Percentiles rank a stretch among this genome's conserved stretches.
Conservation (phyloP, 2,329 filamentous ascomycete genomes). For the Xylaria sp. region DNA sequence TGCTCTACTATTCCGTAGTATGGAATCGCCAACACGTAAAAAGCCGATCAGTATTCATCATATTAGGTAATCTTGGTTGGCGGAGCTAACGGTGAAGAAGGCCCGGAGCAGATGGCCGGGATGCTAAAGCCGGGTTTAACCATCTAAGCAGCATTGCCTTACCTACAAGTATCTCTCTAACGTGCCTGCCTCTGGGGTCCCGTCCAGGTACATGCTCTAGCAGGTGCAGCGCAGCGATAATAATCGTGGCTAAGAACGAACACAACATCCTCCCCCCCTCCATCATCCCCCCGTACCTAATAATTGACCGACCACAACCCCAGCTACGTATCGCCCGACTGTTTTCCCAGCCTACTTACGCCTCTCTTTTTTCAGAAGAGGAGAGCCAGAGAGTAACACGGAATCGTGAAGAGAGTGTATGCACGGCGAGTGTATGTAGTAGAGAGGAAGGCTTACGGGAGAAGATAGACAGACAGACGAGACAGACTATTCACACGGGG, state of each 20-base stretch:
- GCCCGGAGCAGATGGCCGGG: neutral
- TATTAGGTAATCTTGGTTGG: neutral
- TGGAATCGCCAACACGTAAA: neutral
- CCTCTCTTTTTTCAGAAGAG: neutral
- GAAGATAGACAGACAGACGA: neutral
- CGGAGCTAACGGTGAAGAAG: neutral
- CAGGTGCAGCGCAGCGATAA: neutral
- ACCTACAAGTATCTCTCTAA: neutral
- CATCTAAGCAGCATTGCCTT: neutral
- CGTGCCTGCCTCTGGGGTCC: neutral
- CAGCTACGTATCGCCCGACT: neutral
- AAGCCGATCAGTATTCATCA: neutral
- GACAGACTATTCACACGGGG: too few relatives aligned
- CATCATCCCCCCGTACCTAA: neutral
- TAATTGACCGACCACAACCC: neutral
- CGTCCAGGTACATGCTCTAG: neutral
- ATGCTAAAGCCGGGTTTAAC: neutral
- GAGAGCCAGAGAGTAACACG: neutral
- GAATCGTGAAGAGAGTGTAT: neutral
- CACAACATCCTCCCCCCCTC: neutral
- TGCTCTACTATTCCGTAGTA: neutral
- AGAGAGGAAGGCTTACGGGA: neutral
- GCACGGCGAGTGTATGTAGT: neutral
- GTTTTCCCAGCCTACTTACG: neutral
- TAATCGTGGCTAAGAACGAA: neutral